phyloP scores from a whole-genome alignment of 352 stramenopile genomes.

The Blastocystis sp. region DNA sequence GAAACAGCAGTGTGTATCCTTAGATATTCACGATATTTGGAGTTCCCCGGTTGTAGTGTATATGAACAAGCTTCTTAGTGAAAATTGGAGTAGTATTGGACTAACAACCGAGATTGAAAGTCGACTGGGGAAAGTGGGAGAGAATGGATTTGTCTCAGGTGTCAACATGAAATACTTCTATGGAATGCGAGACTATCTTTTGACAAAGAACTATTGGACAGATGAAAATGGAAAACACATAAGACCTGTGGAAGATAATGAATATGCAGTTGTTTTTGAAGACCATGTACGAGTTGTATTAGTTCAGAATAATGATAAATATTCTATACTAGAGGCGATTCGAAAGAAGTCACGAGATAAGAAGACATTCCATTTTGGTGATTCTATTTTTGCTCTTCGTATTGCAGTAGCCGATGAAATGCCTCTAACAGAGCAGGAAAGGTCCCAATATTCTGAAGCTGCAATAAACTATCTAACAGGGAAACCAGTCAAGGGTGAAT shows the following conservation, averaged over 20 bases:
- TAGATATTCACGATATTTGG: conserved; percentile 8
- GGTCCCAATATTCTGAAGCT: not conserved
- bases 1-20: not conserved
- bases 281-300: not conserved
- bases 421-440: not conserved
- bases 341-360: not conserved
- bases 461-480: not conserved
- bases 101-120: conserved; percentile 1
- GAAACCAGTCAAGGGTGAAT: too few species aligned
- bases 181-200: conserved; percentile 3
- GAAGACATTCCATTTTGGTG: not conserved
- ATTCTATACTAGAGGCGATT: not conserved
- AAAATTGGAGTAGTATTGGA: not conserved
- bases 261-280: conserved; percentile 14
- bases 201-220: conserved; percentile 11
- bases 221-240: not conserved
- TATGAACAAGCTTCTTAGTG: not conserved
- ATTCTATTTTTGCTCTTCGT: not conserved
- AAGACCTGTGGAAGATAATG: not conserved
- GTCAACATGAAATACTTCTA: conserved; percentile 23
- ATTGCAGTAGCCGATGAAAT: not conserved
- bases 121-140: not conserved
- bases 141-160: not conserved
- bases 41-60: not conserved
- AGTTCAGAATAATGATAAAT: not conserved